Percentiles rank a stretch among this genome's conserved stretches.
Evolutionary conservation across 495 filamentous ascomycete species (phyloP).

Genomic region (Clohesyomyces aquaticus): DNA sequence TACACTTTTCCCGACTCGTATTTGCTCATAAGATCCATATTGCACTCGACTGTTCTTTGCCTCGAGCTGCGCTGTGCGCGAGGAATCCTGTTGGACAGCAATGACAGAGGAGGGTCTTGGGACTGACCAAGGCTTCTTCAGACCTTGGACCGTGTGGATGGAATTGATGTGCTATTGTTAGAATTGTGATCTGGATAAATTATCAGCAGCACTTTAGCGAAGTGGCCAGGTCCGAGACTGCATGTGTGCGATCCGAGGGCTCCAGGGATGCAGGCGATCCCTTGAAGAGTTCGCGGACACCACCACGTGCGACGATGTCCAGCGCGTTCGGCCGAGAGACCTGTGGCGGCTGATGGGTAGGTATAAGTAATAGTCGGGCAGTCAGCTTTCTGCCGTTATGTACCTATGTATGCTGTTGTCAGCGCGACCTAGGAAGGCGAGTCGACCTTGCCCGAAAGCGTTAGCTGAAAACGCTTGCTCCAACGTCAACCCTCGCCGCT

Average conservation of each 20-base stretch:
- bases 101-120: slow-evolving; percentile 4
- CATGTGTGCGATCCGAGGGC: too few species aligned
- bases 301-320: too few species aligned
- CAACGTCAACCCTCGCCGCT: slow-evolving; percentile 2
- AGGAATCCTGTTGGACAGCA: slow-evolving; percentile 8
- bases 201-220: slow-evolving; percentile 37
- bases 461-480: background rate
- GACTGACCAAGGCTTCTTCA: background rate
- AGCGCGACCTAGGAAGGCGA: too few species aligned
- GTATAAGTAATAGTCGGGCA: background rate
- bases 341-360: too few species aligned
- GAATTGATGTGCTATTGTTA: slow-evolving; percentile 28
- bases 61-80: background rate
- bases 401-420: too few species aligned
- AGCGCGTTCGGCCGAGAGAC: too few species aligned
- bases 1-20: slow-evolving; percentile 3
- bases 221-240: slow-evolving; percentile 34
- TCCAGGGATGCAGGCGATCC: too few species aligned
- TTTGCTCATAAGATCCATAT: slow-evolving; percentile 32
- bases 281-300: too few species aligned
- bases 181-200: slow-evolving; percentile 29
- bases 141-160: background rate
- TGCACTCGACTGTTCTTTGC: slow-evolving; percentile 6
- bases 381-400: slow-evolving; percentile 4
- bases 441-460: background rate